These are phyloP conservation scores for Adiantum capillusveneris DNA, from an alignment of 75 land plant genomes.

Conservation along the genomic window DNA sequence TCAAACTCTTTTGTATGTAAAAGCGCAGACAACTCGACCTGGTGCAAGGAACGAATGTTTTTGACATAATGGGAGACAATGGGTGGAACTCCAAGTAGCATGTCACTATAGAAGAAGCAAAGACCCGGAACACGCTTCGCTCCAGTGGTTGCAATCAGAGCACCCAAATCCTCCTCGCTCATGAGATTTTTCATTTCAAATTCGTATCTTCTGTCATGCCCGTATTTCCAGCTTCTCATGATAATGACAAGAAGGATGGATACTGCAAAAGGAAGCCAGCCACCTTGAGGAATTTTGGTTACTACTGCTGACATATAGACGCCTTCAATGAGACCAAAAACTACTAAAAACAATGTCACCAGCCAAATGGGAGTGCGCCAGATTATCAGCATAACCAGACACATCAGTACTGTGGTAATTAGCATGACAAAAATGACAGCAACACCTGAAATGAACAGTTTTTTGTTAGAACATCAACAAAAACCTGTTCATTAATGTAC, in stretches of 20 bases:
- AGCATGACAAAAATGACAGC: constrained; percentile 72
- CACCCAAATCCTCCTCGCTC: constrained; percentile 17
- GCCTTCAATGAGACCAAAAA: constrained; percentile 47
- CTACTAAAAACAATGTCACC: constrained; percentile 29
- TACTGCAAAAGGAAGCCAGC: constrained; percentile 74
- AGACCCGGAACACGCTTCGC: constrained; percentile 53
- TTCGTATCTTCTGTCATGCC: constrained; percentile 39
- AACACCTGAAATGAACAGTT: constrained; percentile 47
- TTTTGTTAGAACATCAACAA: too few species aligned
- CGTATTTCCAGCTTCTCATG: constrained; percentile 60
- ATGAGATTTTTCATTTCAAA: constrained; percentile 51
- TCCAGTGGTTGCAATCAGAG: constrained; percentile 26
- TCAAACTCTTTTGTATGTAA: too few species aligned
- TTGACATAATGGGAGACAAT: constrained; percentile 57
- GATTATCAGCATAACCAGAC: constrained; percentile 60
- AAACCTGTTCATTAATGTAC: too few species aligned
- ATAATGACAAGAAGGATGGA: constrained; percentile 38
- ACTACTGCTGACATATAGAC: constrained; percentile 53
- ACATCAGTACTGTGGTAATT: constrained; percentile 58
- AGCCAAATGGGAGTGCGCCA: constrained; percentile 41
- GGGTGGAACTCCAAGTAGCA: constrained; percentile 54
- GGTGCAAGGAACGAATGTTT: constrained; percentile 47
- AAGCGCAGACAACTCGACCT: too few species aligned
- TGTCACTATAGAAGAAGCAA: constrained; percentile 59
- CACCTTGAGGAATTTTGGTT: constrained; percentile 59